These are phyloP conservation scores for Nymphaea colorata DNA, from an alignment of 164 flowering plant species.

Conservation along the genomic window DNA sequence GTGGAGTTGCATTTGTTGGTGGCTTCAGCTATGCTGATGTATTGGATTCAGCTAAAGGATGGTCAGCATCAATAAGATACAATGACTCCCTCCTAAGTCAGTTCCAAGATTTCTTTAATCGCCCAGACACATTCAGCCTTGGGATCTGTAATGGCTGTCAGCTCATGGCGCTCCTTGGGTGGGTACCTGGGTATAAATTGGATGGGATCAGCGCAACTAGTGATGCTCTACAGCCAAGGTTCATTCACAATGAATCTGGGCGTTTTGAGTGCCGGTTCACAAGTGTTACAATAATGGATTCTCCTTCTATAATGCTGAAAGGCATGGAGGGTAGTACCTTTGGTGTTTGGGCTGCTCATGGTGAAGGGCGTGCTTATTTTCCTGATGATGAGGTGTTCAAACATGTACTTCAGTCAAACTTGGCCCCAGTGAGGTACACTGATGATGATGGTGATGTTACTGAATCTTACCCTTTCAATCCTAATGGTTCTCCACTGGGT, in stretches of 20 bases:
- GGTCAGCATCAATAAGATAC: constrained; percentile 87
- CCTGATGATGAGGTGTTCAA: constrained; percentile 55
- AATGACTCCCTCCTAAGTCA: constrained; percentile 44
- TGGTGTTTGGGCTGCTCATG: constrained; percentile 98
- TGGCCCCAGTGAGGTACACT: constrained; percentile 82
- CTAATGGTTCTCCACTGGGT: constrained; percentile 89
- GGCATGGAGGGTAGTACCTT: constrained; percentile 91
- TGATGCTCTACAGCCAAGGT: constrained; percentile 84
- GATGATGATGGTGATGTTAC: constrained; percentile 74
- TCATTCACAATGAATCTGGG: constrained; percentile 85
- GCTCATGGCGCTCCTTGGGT: constrained; percentile 91
- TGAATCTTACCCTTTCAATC: constrained; percentile 74
- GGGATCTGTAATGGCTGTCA: constrained; percentile 97
- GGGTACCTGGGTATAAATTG: constrained; percentile 86
- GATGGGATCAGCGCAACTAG: constrained; percentile 65
- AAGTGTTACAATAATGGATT: constrained; percentile 68
- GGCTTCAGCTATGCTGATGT: constrained; percentile 29
- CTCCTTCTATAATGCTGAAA: constrained; percentile 79
- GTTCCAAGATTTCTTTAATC: constrained; percentile 19
- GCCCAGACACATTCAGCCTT: constrained; percentile 54
- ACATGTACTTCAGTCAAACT: constrained; percentile 31
- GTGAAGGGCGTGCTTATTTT: constrained; percentile 94
- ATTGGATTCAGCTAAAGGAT: constrained; percentile 64
- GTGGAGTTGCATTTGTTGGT: constrained; percentile 76
- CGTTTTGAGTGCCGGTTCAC: constrained; percentile 87